A percentile compares a stretch with the other conserved stretches of the same genome.
phyloP scores from a whole-genome alignment of 768 basidiomycete species.

The Phallus indusiatus region DNA sequence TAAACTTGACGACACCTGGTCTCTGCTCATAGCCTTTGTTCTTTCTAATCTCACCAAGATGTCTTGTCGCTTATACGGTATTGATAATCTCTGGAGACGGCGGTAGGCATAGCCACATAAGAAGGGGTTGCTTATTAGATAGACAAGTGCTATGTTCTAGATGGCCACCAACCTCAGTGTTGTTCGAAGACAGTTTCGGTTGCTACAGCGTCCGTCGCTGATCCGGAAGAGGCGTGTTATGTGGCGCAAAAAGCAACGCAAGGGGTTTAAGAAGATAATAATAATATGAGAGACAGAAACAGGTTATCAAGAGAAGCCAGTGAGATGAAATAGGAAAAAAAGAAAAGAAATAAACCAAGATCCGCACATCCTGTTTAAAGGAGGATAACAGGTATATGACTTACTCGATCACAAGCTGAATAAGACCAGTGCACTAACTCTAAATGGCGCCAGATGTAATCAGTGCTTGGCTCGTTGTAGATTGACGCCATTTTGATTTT shows the following conservation, averaged over 20 bases:
- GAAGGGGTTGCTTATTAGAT: neutral
- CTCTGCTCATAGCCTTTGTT: neutral
- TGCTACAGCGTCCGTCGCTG: neutral
- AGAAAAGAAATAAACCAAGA: neutral
- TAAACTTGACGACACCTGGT: neutral
- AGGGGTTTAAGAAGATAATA: neutral
- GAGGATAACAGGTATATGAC: neutral
- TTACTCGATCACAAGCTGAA: neutral
- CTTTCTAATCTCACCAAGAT: neutral
- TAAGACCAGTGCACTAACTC: neutral
- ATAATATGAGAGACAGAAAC: neutral
- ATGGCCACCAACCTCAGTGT: neutral
- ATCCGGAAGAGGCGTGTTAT: neutral
- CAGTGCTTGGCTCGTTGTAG: neutral
- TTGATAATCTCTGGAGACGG: slow-evolving; percentile 4
- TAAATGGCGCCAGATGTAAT: neutral
- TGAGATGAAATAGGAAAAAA: neutral
- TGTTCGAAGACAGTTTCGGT: neutral
- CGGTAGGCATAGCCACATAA: slow-evolving; percentile 6
- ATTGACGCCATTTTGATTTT: neutral
- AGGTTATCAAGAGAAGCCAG: neutral
- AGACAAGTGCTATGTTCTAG: neutral
- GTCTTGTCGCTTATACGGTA: neutral
- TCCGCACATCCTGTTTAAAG: neutral
- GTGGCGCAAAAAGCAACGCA: neutral